Conservation (phyloP, 176 grass and related monocot genomes). For the Elymus sibiricus region DNA sequence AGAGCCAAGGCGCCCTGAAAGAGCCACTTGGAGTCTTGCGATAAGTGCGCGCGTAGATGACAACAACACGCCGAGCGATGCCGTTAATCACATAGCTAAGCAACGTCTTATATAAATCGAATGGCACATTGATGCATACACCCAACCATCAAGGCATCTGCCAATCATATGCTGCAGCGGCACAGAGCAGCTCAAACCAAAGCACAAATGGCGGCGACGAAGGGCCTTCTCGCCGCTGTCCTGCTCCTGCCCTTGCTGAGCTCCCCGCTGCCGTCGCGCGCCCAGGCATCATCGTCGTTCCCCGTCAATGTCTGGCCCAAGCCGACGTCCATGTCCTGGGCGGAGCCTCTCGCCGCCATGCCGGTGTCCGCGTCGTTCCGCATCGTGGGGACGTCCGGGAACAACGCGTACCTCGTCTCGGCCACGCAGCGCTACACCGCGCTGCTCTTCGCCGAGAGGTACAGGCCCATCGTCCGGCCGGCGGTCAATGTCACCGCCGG, state of each 20-base stretch:
- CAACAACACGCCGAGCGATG: background rate
- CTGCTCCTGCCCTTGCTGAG: constrained; percentile 10
- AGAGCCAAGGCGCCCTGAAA: background rate
- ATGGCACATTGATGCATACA: background rate
- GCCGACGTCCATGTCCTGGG: constrained; percentile 80
- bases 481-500: constrained; percentile 34
- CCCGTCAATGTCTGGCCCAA: constrained; percentile 85
- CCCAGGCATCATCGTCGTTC: constrained; percentile 10
- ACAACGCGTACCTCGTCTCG: constrained; percentile 45
- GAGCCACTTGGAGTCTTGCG: constrained; percentile 34
- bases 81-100: background rate
- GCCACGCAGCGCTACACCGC: constrained; percentile 66
- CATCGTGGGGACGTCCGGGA: constrained; percentile 33
- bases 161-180: background rate
- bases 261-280: background rate
- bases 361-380: constrained; percentile 67
- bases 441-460: constrained; percentile 54
- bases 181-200: background rate
- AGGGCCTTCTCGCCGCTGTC: background rate
- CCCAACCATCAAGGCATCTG: background rate
- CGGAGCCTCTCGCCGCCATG: constrained; percentile 31
- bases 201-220: constrained; percentile 5
- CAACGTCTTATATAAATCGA: background rate
- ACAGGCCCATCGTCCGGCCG: constrained; percentile 54
- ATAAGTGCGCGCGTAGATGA: background rate